phyloP scores from a whole-genome alignment of 2,329 filamentous ascomycete species.

The Pseudogymnoascus sp. region DNA sequence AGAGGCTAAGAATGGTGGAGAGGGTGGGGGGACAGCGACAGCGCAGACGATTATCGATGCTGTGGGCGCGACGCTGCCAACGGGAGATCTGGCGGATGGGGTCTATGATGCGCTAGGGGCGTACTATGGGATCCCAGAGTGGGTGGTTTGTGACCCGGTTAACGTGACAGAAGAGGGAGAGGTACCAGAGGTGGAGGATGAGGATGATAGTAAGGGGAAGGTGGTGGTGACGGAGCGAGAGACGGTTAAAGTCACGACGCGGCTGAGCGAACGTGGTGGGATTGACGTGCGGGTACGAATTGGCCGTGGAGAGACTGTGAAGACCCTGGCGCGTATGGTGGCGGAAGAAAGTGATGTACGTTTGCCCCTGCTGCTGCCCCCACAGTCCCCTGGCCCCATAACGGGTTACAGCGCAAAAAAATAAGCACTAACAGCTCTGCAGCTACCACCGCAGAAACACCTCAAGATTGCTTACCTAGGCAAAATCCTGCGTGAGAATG shows the following conservation, averaged over 20 bases:
- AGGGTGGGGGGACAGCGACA: conserved; percentile 43
- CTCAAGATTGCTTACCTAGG: conserved; percentile 75
- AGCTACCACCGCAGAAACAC: conserved; percentile 48
- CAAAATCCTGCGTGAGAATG: conserved; percentile 63
- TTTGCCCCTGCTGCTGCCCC: conserved; percentile 13
- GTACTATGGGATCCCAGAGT: conserved; percentile 60
- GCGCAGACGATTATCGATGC: conserved; percentile 78
- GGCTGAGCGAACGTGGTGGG: conserved; percentile 35
- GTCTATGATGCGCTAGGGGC: conserved; percentile 64
- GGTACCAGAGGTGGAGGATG: conserved; percentile 19
- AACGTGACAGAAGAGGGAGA: conserved; percentile 39
- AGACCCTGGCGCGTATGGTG: conserved; percentile 53
- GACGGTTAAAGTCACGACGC: conserved; percentile 19
- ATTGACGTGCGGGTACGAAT: conserved; percentile 54
- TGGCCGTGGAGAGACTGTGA: conserved; percentile 54
- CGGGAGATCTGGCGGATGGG: conserved; percentile 62
- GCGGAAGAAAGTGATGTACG: conserved; percentile 55
- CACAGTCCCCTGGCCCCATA: not conserved
- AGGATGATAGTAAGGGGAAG: conserved; percentile 21
- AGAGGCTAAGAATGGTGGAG: not conserved
- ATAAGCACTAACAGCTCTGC: not conserved
- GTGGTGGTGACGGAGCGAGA: conserved; percentile 20
- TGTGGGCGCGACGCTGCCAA: conserved; percentile 65
- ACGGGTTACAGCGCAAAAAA: not conserved
- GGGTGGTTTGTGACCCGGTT: conserved; percentile 58